A percentile compares a stretch with the other conserved stretches of the same genome.
phyloP scores from a whole-genome alignment of 129 eudicot species.

The Helichrysum umbraculigerum region DNA sequence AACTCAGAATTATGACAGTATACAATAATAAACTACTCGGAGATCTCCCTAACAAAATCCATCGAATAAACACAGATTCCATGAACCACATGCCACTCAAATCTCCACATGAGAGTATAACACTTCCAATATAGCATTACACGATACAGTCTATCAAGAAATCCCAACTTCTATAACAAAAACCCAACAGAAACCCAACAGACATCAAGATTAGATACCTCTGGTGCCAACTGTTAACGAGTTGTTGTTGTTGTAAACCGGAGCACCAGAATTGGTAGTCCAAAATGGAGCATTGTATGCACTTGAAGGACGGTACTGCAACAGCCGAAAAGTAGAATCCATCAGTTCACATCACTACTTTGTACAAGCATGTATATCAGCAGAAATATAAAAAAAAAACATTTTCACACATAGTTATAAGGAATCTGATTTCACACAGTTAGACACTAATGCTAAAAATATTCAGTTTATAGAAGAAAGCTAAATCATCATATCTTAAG shows the following conservation, averaged over 20 bases:
- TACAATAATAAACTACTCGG: neutral
- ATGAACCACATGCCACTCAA: neutral
- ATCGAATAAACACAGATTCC: neutral
- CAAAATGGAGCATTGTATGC: conserved; percentile 62
- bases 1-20: neutral
- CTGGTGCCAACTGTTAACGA: conserved; percentile 70
- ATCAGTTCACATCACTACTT: conserved; percentile 3
- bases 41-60: neutral
- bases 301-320: conserved; percentile 81
- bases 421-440: too few relatives aligned
- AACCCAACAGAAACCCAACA: neutral
- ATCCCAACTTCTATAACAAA: conserved; percentile 10
- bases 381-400: neutral
- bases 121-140: neutral
- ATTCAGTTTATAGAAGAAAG: neutral
- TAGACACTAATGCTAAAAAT: neutral
- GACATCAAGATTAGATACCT: conserved; percentile 40
- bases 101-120: neutral
- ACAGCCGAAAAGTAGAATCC: conserved; percentile 13
- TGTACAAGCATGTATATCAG: neutral
- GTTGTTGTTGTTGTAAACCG: conserved; percentile 67
- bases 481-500: neutral
- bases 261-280: conserved; percentile 84
- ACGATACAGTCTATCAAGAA: neutral
- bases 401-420: too few relatives aligned